Percentiles rank a stretch among this genome's conserved stretches.
Conservation (phyloP, 1,284 basidiomycete genomes). For the Kwoniella shivajii region DNA sequence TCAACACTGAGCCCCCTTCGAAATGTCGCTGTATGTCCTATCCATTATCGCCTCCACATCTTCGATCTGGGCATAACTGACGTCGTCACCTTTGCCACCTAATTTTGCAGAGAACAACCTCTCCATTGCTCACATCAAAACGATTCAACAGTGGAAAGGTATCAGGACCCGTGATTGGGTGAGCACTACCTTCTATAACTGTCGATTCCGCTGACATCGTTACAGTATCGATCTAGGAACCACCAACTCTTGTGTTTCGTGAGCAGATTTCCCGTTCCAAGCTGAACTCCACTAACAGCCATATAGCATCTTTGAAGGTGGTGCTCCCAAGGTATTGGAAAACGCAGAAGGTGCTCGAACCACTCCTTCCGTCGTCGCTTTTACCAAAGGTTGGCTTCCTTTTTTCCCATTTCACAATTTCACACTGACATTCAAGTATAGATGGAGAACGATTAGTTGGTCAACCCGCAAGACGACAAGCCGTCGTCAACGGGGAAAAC, state of each 20-base stretch:
- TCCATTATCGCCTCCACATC: background rate
- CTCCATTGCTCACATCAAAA: conserved; percentile 42
- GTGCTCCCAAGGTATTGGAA: conserved; percentile 91
- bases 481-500: conserved; percentile 93
- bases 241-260: conserved; percentile 83
- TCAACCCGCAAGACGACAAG: conserved; percentile 95
- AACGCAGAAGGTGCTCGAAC: conserved; percentile 97
- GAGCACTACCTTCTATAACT: background rate
- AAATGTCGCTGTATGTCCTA: conserved; percentile 18
- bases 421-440: conserved; percentile 8
- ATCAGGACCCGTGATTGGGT: conserved; percentile 56
- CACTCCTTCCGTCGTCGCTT: conserved; percentile 97
- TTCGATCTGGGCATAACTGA: background rate
- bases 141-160: conserved; percentile 58
- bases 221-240: conserved; percentile 58
- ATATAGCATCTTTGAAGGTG: conserved; percentile 80
- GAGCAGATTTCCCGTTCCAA: conserved; percentile 11
- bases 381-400: conserved; percentile 73
- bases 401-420: background rate
- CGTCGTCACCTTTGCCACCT: conserved; percentile 8
- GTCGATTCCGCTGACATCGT: background rate
- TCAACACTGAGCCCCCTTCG: conserved; percentile 17
- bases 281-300: background rate
- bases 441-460: conserved; percentile 89
- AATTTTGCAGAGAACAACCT: conserved; percentile 32